A percentile compares a stretch with the other conserved stretches of the same genome.
Conservation (phyloP, 371 early-diverging fungal genomes). For the Lichtheimia hyalospora region DNA sequence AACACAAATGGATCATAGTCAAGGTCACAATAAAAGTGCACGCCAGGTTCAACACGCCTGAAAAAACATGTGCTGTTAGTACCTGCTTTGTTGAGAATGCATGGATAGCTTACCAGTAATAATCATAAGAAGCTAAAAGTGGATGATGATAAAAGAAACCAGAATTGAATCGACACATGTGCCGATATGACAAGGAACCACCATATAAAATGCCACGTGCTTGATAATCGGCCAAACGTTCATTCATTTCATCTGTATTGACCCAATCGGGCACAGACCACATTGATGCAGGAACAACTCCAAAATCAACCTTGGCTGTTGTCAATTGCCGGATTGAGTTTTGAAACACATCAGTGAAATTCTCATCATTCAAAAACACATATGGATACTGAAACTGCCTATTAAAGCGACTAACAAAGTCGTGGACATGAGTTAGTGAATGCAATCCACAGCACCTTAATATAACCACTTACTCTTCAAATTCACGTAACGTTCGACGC, state of each 20-base stretch:
- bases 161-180: conserved; percentile 69
- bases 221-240: conserved; percentile 57
- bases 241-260: conserved; percentile 57
- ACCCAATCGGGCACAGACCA: conserved; percentile 76
- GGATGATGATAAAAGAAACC: conserved; percentile 93
- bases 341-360: conserved; percentile 76
- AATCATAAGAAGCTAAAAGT: conserved; percentile 78
- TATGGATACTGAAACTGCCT: conserved; percentile 84
- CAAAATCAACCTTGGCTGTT: conserved; percentile 58
- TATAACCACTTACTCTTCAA: conserved; percentile 68
- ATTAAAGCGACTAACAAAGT: conserved; percentile 72
- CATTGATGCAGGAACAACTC: conserved; percentile 63
- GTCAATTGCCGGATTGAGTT: conserved; percentile 61
- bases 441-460: too few relatives aligned
- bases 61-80: conserved; percentile 47
- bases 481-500: conserved; percentile 67
- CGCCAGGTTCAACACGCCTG: conserved; percentile 96
- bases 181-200: conserved; percentile 34
- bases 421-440: background rate
- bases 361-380: conserved; percentile 84
- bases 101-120: conserved; percentile 81
- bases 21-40: conserved; percentile 86
- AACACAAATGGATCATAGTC: conserved; percentile 88
- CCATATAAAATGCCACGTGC: conserved; percentile 70
- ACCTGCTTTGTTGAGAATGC: background rate